These are phyloP conservation scores for Paramecium sexaurelia DNA, from an alignment of 73 alveolate genomes.

Conservation along the genomic window DNA sequence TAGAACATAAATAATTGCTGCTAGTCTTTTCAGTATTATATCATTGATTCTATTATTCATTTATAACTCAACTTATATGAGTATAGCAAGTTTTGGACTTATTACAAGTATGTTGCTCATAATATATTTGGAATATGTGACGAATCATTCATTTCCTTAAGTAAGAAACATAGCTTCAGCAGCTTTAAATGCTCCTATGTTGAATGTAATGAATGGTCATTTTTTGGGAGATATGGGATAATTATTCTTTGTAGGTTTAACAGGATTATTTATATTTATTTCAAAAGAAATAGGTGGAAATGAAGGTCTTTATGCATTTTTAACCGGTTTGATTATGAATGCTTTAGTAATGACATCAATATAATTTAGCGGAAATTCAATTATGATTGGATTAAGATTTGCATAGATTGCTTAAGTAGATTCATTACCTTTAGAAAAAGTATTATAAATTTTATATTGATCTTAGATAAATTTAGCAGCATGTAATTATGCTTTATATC, in stretches of 20 bases:
- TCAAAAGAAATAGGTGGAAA: not conserved
- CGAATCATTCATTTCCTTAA: constrained; percentile 46
- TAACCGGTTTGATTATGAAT: constrained; percentile 38
- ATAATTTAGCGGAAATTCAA: constrained; percentile 10
- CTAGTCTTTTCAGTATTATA: not conserved
- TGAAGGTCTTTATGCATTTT: constrained; percentile 49
- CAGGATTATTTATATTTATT: not conserved
- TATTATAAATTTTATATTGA: not conserved
- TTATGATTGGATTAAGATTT: not conserved
- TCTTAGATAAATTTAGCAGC: constrained; percentile 22
- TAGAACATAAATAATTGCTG: not conserved
- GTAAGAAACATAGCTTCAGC: constrained; percentile 1
- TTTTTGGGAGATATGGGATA: constrained; percentile 45
- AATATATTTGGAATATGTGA: constrained; percentile 34
- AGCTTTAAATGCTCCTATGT: constrained; percentile 41
- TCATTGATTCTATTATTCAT: not conserved
- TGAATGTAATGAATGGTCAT: not conserved
- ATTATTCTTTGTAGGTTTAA: not conserved
- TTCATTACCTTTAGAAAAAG: not conserved
- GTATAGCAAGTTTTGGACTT: constrained; percentile 29
- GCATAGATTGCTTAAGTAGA: constrained; percentile 46
- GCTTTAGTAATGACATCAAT: constrained; percentile 23
- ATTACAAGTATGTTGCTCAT: not conserved
- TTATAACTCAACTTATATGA: not conserved
- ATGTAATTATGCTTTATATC: constrained; percentile 1